Evolutionary conservation across 352 stramenopile species (phyloP), one percentile per base, ranked within the genome.

Genomic region (Phytophthora cryptogea): DNA sequence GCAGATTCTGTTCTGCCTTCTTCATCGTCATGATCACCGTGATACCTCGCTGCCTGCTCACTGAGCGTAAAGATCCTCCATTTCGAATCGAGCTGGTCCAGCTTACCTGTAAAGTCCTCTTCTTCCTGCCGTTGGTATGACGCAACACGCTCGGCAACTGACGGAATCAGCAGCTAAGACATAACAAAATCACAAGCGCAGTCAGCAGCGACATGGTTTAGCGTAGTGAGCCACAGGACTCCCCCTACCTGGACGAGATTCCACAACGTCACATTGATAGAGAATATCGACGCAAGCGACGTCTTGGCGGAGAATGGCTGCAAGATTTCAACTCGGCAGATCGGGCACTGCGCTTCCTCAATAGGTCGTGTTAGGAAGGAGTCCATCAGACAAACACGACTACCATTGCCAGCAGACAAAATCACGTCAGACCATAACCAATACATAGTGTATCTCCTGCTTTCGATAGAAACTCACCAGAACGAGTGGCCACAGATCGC

Each of bases 261-360:
- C 80, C 80, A 92, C 16, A 92, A 56, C 28, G 80, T 88, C 4
- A 92, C 76, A 33, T 89, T 92, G 46, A 89, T 60, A 13, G 64
- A 77, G 50, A 92, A 86, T 16, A 72, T 47, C 9, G 68, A 66
- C 8, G 44, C 40, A 8, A 72, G 41, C 10, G 65, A 63, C 7
- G 51, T 35, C 27, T 64, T 68, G 7, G 59, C 33, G 23, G 58
- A 59, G 20, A 80, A 59, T 20, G 61, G 59, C 20, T 63, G 40
- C 39, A 83, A 50, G 13, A 86, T 55, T n/a, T 76, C 59, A 13
- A 71, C 59, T 11, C 77, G 74, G 23, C 77, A 86, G 16, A 80
- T 74, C 0, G 77, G 70, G 31, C 77, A 86, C 37, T 80, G 58
- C n/a, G 69, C 65, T 16, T 86, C 72, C 7, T 81, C 69, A 26